phyloP scores from a whole-genome alignment of 2,329 filamentous ascomycete genomes.

The Hymenoscyphus scutula region DNA sequence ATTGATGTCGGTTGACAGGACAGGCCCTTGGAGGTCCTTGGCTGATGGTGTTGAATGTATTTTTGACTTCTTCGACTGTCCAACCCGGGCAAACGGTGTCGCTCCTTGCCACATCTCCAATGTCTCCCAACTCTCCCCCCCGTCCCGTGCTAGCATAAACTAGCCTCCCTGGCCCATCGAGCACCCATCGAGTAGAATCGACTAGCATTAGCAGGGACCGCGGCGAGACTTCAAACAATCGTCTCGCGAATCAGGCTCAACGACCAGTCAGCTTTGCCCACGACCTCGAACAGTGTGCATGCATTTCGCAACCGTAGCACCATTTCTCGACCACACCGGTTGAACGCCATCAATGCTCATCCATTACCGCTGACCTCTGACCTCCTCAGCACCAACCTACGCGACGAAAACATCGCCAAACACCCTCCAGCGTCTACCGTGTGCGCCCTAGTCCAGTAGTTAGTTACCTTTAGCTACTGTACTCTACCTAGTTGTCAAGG shows the following conservation, averaged over 20 bases:
- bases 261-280: conserved; percentile 28
- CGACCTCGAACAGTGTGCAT: conserved; percentile 30
- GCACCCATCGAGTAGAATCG: too few species aligned
- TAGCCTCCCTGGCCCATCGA: neutral
- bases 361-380: neutral
- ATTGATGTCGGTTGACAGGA: conserved; percentile 2
- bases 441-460: neutral
- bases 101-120: neutral
- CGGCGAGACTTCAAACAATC: conserved; percentile 2
- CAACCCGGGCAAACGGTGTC: neutral
- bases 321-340: conserved; percentile 8
- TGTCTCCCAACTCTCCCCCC: neutral
- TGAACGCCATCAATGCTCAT: conserved; percentile 4
- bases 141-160: neutral
- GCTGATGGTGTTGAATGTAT: neutral
- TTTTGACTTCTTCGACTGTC: neutral
- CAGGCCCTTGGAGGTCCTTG: neutral
- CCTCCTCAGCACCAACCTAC: neutral
- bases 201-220: neutral
- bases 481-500: too few species aligned
- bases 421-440: neutral
- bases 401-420: neutral
- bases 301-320: conserved; percentile 15
- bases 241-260: conserved; percentile 21
- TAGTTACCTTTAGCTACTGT: too few species aligned